These are phyloP conservation scores for Erysimum cheiranthoides DNA, from an alignment of 345 rosid genomes.

Conservation along the genomic window DNA sequence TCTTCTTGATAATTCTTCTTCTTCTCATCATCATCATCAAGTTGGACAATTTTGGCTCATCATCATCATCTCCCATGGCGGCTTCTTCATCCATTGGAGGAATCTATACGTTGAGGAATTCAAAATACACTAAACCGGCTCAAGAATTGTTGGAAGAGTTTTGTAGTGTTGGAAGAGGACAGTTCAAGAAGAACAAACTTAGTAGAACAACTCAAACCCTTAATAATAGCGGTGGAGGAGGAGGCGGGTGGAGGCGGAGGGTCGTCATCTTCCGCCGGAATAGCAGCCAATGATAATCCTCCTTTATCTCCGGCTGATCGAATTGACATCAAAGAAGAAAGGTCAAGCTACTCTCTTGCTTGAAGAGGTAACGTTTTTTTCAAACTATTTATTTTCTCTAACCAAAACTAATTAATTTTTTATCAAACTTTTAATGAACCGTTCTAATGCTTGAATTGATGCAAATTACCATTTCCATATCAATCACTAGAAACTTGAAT, in stretches of 20 bases:
- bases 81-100: slow-evolving; percentile 45
- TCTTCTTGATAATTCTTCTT: slow-evolving; percentile 41
- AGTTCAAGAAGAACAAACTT: slow-evolving; percentile 44
- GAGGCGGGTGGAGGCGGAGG: slow-evolving; percentile 46
- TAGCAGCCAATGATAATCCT: slow-evolving; percentile 48
- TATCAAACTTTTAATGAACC: slow-evolving; percentile 26
- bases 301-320: slow-evolving; percentile 75
- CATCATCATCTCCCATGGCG: slow-evolving; percentile 47
- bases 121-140: slow-evolving; percentile 71
- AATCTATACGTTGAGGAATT: slow-evolving; percentile 52
- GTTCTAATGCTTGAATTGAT: slow-evolving; percentile 22
- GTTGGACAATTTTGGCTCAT: slow-evolving; percentile 48
- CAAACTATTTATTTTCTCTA: slow-evolving; percentile 23
- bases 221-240: slow-evolving; percentile 41
- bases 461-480: background rate
- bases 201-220: slow-evolving; percentile 47
- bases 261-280: slow-evolving; percentile 28
- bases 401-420: slow-evolving; percentile 26
- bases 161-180: slow-evolving; percentile 78
- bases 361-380: slow-evolving; percentile 80
- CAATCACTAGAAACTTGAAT: background rate
- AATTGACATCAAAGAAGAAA: slow-evolving; percentile 91
- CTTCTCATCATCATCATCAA: slow-evolving; percentile 47
- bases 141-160: slow-evolving; percentile 93
- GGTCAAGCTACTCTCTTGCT: slow-evolving; percentile 86